These are phyloP conservation scores for Spinacia oleracea DNA, from an alignment of 179 eudicot species.

Conservation along the genomic window DNA sequence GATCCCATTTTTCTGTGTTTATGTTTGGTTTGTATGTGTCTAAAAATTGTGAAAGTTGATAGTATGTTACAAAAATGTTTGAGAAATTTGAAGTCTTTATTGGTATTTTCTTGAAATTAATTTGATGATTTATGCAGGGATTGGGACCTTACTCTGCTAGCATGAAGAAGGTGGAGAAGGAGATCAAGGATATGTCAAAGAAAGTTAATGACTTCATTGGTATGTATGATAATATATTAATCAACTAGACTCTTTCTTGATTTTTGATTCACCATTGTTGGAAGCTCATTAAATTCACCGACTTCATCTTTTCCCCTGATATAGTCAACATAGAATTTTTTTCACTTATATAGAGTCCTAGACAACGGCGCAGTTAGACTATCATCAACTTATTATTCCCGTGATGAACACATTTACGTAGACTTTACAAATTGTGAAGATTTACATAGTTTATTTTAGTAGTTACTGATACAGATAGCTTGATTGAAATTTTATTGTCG, in stretches of 20 bases:
- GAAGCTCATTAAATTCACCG: not conserved
- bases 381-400: not conserved
- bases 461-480: too few species aligned
- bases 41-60: not conserved
- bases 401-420: not conserved
- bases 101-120: not conserved
- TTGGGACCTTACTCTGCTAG: conserved; percentile 86
- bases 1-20: not conserved
- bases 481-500: not conserved
- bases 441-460: too few species aligned
- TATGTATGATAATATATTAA: conserved; percentile 29
- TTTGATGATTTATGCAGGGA: conserved; percentile 45
- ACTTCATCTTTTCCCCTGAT: not conserved
- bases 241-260: not conserved
- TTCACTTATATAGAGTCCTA: not conserved
- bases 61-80: not conserved
- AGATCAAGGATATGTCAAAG: conserved; percentile 88
- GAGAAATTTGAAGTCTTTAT: not conserved
- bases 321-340: not conserved
- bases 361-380: not conserved
- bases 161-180: conserved; percentile 85
- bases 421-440: too few species aligned
- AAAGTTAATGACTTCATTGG: conserved; percentile 89
- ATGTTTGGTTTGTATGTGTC: not conserved
- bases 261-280: not conserved